Base-by-base conservation (phyloP, 2,329 filamentous ascomycete genomes). In the Lithohypha guttulata region DNA sequence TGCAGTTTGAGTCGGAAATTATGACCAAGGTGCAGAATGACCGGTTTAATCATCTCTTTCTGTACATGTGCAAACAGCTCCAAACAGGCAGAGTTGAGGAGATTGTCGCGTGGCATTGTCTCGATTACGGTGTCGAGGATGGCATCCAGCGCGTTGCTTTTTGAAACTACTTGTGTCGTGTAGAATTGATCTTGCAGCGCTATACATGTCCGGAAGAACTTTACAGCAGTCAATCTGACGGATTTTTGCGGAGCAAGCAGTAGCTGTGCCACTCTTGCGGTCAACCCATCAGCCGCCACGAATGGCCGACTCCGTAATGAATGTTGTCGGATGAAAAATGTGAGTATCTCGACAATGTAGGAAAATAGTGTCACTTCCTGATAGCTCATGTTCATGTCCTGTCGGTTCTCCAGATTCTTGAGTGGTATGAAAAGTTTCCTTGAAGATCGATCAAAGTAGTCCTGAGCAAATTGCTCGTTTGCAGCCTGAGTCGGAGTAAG, bases 31-130 rank as follows among this genome's bases (percentile, higher is more conserved):
- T 95, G 83, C 46, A 79, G 77, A 41, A 93, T 78, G 32, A 95
- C 68, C 10, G 82, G 77, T 58, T 86, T 93, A 53, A 87, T 71
- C 40, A 78, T 78, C 52, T 93, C 84, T 55, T 79, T 78, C 56
- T 80, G 85, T 53, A 96, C 83, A 54, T 81, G 86, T 53, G 93
- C 86, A 49, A 98, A 96, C 29, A 98, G 74, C 55, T 98, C 91
- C 7, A 96, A 70, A 52, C 85, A 94, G 6, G 87, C 89, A 1
- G 89, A 96, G 59, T 91, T 93, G 21, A 96, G 70, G 2, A 98
- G 70, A 51, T 95, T 96, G 59, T 98, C 89, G 28, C 86, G 77
- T 1, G 87, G 84, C 74, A 95, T 81, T 0, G 85, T 91, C 49
- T 83, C 76, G 40, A 81, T 73, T 22, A 96, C 73, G 25, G 95